phyloP scores from a whole-genome alignment of 164 flowering plant genomes.

The Vitis cinerea region DNA sequence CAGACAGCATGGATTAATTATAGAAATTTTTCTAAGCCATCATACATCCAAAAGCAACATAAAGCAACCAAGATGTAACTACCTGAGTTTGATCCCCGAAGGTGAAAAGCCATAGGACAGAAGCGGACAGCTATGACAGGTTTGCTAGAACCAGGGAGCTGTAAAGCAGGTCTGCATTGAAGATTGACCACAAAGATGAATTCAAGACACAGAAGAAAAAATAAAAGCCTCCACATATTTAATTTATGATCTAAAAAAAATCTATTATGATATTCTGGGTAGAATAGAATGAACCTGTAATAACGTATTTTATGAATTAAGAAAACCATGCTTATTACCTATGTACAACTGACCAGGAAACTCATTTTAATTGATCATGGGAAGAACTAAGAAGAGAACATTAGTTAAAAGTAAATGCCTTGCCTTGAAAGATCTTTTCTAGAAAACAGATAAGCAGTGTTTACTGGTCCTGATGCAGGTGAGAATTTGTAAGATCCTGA shows the following conservation, averaged over 20 bases:
- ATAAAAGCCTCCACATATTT: background rate
- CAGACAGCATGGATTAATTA: background rate
- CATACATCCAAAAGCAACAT: background rate
- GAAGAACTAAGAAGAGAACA: background rate
- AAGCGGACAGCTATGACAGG: conserved; percentile 91
- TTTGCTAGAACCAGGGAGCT: conserved; percentile 88
- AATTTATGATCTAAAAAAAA: background rate
- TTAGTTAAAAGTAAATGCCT: conserved; percentile 16
- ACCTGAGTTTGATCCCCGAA: conserved; percentile 73
- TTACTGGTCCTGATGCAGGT: conserved; percentile 55
- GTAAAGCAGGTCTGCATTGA: conserved; percentile 77
- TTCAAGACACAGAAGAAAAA: background rate
- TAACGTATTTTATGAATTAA: too few species aligned
- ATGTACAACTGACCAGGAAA: background rate
- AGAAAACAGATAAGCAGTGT: conserved; percentile 79
- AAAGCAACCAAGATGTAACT: background rate
- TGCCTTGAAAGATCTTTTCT: conserved; percentile 91
- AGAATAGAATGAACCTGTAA: too few species aligned
- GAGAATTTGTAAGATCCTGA: conserved; percentile 78
- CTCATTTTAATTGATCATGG: background rate
- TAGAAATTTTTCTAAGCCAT: background rate
- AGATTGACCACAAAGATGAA: conserved; percentile 9
- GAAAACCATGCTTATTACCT: background rate
- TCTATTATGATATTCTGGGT: too few species aligned
- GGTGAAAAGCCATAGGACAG: conserved; percentile 68